Conservation (phyloP, 306 rosid genomes). For the Dryas octopetala region DNA sequence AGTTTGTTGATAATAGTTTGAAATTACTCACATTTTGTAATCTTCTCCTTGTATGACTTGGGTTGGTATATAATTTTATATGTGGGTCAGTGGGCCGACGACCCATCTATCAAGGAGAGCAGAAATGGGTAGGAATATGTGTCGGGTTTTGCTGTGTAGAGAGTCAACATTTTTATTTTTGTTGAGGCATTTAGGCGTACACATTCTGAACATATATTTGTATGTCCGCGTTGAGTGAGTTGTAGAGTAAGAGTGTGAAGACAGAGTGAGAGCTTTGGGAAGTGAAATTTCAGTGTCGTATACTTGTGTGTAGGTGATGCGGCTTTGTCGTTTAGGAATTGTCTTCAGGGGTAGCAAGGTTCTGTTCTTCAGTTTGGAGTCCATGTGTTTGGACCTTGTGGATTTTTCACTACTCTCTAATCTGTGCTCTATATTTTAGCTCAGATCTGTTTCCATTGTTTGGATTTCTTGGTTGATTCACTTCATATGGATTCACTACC, state of each 20-base stretch:
- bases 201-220: not conserved
- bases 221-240: not conserved
- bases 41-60: constrained; percentile 18
- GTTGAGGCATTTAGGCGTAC: constrained; percentile 8
- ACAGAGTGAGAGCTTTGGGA: constrained; percentile 25
- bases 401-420: not conserved
- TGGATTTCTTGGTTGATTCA: not conserved
- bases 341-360: constrained; percentile 48
- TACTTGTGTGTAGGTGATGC: constrained; percentile 33
- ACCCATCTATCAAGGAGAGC: constrained; percentile 34
- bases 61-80: not conserved
- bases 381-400: not conserved
- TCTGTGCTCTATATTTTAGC: not conserved
- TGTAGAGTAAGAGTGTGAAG: no score
- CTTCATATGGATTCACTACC: not conserved
- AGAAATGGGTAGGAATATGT: constrained; percentile 72
- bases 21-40: constrained; percentile 38
- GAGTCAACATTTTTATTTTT: constrained; percentile 53
- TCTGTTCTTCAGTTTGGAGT: constrained; percentile 5
- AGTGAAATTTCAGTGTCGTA: constrained; percentile 13
- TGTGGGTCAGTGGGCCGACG: no score
- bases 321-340: constrained; percentile 38
- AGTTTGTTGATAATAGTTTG: constrained; percentile 47
- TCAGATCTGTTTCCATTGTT: no score
- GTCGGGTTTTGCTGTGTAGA: constrained; percentile 61